Percentiles rank a stretch among this genome's conserved stretches.
Evolutionary conservation across 164 flowering plant species (phyloP).

Genomic region (Macadamia integrifolia): DNA sequence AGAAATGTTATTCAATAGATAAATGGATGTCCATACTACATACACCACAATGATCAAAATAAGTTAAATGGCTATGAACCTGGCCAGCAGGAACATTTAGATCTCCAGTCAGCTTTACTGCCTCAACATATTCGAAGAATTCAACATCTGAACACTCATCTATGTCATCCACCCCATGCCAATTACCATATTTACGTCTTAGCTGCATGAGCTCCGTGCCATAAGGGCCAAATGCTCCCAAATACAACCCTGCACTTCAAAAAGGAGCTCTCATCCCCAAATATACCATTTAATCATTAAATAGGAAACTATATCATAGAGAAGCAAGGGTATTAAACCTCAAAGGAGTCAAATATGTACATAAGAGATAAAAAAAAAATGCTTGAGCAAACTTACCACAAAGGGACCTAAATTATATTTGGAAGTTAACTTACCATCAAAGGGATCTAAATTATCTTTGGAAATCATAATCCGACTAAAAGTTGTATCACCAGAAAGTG

Average conservation of each 20-base stretch:
- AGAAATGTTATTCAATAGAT: neutral
- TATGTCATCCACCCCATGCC: slow-evolving; percentile 43
- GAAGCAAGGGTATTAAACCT: neutral
- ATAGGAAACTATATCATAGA: too few species aligned
- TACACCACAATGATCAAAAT: neutral
- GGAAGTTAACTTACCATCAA: slow-evolving; percentile 58
- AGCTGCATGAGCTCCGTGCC: slow-evolving; percentile 92
- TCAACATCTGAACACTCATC: slow-evolving; percentile 54
- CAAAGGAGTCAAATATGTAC: neutral
- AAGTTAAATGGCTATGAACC: slow-evolving; percentile 35
- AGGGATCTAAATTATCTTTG: slow-evolving; percentile 66
- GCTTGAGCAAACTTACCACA: slow-evolving; percentile 42
- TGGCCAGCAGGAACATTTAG: slow-evolving; percentile 96
- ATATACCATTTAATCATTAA: neutral
- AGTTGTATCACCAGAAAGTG: slow-evolving; percentile 51
- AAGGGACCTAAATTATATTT: slow-evolving; percentile 71
- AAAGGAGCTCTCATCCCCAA: slow-evolving; percentile 3
- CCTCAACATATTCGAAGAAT: slow-evolving; percentile 95
- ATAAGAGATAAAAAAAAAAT: neutral
- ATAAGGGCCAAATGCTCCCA: slow-evolving; percentile 95
- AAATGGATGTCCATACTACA: neutral
- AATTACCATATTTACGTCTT: slow-evolving; percentile 82
- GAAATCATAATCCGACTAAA: slow-evolving; percentile 62
- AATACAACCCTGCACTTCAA: slow-evolving; percentile 62
- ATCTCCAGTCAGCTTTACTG: slow-evolving; percentile 93